A percentile compares a stretch with the other conserved stretches of the same genome.
Evolutionary conservation across 768 basidiomycete genomes (phyloP).

Genomic region (Tricholoma hemisulphureum): DNA sequence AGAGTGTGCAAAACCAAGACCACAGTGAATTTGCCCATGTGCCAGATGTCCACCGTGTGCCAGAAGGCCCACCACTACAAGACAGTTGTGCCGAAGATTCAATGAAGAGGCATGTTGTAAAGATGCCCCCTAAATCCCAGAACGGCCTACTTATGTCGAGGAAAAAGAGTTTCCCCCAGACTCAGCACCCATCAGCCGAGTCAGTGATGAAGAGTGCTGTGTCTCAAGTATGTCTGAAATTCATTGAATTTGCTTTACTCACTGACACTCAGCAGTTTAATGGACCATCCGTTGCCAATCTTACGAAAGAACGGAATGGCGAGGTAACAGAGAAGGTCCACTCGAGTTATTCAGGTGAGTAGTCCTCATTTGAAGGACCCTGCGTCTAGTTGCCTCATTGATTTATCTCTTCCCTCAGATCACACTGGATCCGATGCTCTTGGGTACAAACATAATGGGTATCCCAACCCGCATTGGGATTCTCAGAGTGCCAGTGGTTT

Average conservation of each 20-base stretch:
- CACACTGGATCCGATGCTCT: not conserved
- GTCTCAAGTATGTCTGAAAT: not conserved
- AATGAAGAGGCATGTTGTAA: not conserved
- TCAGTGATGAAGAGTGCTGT: too few relatives aligned
- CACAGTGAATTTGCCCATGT: not conserved
- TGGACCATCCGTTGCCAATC: not conserved
- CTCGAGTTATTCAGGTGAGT: not conserved
- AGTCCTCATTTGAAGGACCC: not conserved
- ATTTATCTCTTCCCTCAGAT: not conserved
- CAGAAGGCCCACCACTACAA: not conserved
- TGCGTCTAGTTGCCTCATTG: not conserved
- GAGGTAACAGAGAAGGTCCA: not conserved
- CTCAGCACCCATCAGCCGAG: too few relatives aligned
- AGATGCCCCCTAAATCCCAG: not conserved
- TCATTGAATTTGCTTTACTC: not conserved
- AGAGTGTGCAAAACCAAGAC: not conserved
- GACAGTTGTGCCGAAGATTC: not conserved
- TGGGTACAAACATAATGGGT: not conserved
- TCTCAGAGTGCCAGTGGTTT: constrained; percentile 3
- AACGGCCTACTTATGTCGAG: too few relatives aligned
- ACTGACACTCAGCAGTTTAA: not conserved
- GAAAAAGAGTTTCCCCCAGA: too few relatives aligned
- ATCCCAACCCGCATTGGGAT: constrained; percentile 2
- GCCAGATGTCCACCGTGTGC: not conserved
- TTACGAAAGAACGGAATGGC: not conserved